These are phyloP conservation scores for Athelia psychrophila DNA, from an alignment of 1,284 basidiomycete species.

Conservation along the genomic window DNA sequence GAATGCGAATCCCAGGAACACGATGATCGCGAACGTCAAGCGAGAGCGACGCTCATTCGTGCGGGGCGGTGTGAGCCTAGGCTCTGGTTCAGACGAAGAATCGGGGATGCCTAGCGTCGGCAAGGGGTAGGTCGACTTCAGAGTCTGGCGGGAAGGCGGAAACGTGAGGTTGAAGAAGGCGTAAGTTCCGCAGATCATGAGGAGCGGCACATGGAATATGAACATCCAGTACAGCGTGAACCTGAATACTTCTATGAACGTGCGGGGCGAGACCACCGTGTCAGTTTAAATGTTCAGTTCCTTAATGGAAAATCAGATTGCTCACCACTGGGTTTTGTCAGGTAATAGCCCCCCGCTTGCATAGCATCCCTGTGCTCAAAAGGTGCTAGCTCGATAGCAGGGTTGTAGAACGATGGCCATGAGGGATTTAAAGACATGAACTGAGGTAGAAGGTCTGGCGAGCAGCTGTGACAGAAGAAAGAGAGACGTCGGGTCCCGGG, in stretches of 20 bases:
- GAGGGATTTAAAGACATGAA: constrained; percentile 22
- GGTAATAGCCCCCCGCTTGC: constrained; percentile 43
- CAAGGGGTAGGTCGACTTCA: constrained; percentile 6
- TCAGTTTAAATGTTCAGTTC: background rate
- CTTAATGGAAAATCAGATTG: background rate
- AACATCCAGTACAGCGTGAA: constrained; percentile 88
- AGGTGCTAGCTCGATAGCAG: constrained; percentile 44
- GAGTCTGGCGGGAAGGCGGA: constrained; percentile 33
- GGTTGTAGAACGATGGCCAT: constrained; percentile 59
- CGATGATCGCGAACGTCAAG: constrained; percentile 60
- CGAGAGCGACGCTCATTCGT: constrained; percentile 56
- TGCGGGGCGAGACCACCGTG: background rate
- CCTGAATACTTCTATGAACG: constrained; percentile 64
- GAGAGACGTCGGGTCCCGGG: too few relatives aligned
- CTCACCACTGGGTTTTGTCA: constrained; percentile 39
- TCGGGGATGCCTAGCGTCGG: constrained; percentile 1
- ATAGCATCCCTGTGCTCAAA: constrained; percentile 36
- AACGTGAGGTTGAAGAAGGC: constrained; percentile 70
- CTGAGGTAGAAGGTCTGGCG: too few relatives aligned
- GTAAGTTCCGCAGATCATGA: constrained; percentile 63
- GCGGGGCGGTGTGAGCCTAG: constrained; percentile 18
- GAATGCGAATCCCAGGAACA: constrained; percentile 57
- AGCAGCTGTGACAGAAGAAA: too few relatives aligned
- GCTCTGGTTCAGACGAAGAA: background rate
- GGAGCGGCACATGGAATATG: constrained; percentile 70